Percentiles rank a stretch among this genome's conserved stretches.
phyloP scores from a whole-genome alignment of 768 basidiomycete species.

The Suillus clintonianus region DNA sequence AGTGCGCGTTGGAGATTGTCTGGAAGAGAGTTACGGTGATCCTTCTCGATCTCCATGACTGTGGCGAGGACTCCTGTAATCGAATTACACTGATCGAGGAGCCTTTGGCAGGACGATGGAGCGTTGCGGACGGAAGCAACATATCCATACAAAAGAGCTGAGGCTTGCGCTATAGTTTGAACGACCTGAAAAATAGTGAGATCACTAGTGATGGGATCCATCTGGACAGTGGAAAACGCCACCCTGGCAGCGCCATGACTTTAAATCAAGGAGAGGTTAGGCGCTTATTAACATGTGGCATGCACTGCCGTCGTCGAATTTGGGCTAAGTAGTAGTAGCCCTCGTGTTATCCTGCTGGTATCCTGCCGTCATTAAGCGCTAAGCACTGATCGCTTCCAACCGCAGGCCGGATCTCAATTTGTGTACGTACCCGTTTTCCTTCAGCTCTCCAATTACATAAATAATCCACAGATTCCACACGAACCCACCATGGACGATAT shows the following conservation, averaged over 20 bases:
- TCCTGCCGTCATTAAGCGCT: too few relatives aligned
- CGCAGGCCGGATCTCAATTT: too few relatives aligned
- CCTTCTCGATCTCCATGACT: neutral
- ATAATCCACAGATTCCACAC: too few relatives aligned
- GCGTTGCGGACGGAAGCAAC: neutral
- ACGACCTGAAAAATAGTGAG: neutral
- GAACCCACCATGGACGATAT: too few relatives aligned
- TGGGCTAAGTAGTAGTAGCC: too few relatives aligned
- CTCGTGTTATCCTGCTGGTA: too few relatives aligned
- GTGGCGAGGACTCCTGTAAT: neutral
- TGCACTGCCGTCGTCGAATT: too few relatives aligned
- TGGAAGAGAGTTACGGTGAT: neutral
- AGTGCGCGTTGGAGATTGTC: neutral
- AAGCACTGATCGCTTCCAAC: too few relatives aligned
- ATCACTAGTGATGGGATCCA: neutral
- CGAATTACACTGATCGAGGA: neutral
- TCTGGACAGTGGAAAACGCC: neutral
- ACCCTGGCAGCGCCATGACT: neutral
- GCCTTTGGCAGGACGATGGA: neutral
- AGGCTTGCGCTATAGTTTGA: neutral
- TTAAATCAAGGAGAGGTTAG: neutral
- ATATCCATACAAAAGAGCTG: neutral
- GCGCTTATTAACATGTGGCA: too few relatives aligned
- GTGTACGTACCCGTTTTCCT: too few relatives aligned
- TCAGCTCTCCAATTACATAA: too few relatives aligned